Percentiles rank a stretch among this genome's conserved stretches.
Conservation (phyloP, 257 asterid species). For the Solanum corneliomulleri region DNA sequence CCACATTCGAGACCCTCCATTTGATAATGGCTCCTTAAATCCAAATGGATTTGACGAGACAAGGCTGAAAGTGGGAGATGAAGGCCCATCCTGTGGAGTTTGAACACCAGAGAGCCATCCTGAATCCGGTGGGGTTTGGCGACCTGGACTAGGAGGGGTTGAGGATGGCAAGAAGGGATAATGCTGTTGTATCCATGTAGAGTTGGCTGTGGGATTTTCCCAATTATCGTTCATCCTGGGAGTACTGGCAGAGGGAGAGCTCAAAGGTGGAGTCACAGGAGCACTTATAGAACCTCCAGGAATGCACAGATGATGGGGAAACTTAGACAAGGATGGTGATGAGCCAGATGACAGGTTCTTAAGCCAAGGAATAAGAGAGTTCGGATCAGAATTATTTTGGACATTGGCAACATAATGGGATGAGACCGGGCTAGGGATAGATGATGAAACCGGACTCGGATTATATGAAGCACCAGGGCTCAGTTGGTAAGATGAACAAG, state of each 20-base stretch:
- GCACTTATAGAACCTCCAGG: slow-evolving; percentile 94
- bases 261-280: slow-evolving; percentile 92
- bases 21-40: slow-evolving; percentile 60
- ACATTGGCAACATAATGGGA: slow-evolving; percentile 39
- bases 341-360: slow-evolving; percentile 77
- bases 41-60: slow-evolving; percentile 74
- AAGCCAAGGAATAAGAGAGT: slow-evolving; percentile 96
- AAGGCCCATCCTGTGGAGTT: slow-evolving; percentile 77
- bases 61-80: slow-evolving; percentile 89
- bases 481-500: slow-evolving; percentile 77
- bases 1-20: slow-evolving; percentile 92
- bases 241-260: slow-evolving; percentile 81
- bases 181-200: slow-evolving; percentile 63
- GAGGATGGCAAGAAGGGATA: slow-evolving; percentile 64
- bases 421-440: slow-evolving; percentile 69
- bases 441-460: slow-evolving; percentile 78
- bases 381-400: slow-evolving; percentile 44
- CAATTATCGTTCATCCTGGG: slow-evolving; percentile 69
- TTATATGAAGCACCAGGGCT: slow-evolving; percentile 78
- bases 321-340: slow-evolving; percentile 47
- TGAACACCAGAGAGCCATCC: slow-evolving; percentile 95
- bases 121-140: slow-evolving; percentile 78
- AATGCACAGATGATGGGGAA: slow-evolving; percentile 61
- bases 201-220: slow-evolving; percentile 46
- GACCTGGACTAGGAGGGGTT: slow-evolving; percentile 77